These are phyloP conservation scores for Phytophthora brassicae DNA, from an alignment of 352 stramenopile species.

Conservation along the genomic window DNA sequence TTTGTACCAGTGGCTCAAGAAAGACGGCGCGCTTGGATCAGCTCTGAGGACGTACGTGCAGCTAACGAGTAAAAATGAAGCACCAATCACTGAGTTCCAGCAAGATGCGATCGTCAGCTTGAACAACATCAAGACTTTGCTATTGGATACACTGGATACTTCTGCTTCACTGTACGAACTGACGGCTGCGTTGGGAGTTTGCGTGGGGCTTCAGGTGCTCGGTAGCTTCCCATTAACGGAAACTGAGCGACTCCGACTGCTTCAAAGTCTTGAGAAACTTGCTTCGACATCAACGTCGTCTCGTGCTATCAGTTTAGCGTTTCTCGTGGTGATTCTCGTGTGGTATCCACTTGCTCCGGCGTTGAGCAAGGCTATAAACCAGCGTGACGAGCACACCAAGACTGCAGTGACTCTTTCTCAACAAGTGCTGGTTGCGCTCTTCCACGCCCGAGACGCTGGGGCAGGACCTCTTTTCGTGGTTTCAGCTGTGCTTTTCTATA, in stretches of 20 bases:
- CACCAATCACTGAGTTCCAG: constrained; percentile 22
- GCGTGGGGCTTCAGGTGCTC: constrained; percentile 50
- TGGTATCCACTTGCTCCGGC: constrained; percentile 54
- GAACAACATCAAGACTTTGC: constrained; percentile 14
- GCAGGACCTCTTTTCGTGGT: constrained; percentile 62
- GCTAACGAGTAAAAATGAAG: constrained; percentile 13
- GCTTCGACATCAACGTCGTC: constrained; percentile 24
- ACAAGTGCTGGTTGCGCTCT: constrained; percentile 57
- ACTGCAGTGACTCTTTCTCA: constrained; percentile 52
- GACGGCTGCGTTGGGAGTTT: constrained; percentile 40
- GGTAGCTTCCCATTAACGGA: constrained; percentile 50
- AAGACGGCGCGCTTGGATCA: constrained; percentile 19
- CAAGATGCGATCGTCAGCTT: constrained; percentile 16
- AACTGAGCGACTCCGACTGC: constrained; percentile 44
- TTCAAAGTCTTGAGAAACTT: constrained; percentile 48
- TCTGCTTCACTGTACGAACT: constrained; percentile 29
- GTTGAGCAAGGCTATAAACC: constrained; percentile 58
- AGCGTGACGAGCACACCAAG: constrained; percentile 64
- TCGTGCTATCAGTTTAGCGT: constrained; percentile 52
- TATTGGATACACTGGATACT: constrained; percentile 29
- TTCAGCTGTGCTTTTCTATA: constrained; percentile 69
- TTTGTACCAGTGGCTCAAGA: constrained; percentile 46
- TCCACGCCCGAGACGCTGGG: constrained; percentile 38
- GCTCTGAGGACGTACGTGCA: constrained; percentile 33
- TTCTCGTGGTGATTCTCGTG: constrained; percentile 55